phyloP scores from a whole-genome alignment of 768 basidiomycete species.

The Mycena floridula region DNA sequence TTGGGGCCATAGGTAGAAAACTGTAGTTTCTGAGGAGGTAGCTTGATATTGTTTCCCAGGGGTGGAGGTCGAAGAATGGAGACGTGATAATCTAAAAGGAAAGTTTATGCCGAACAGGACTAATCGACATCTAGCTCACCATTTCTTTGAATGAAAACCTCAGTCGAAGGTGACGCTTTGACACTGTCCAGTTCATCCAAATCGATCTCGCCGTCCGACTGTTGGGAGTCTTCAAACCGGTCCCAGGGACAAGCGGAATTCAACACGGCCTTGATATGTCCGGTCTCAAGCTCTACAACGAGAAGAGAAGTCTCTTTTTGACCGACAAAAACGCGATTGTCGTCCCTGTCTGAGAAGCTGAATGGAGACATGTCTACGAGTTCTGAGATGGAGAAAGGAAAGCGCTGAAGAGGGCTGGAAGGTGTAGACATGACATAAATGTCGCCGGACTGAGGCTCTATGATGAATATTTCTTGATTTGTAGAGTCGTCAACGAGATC shows the following conservation, averaged over 20 bases:
- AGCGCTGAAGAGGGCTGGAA: constrained; percentile 68
- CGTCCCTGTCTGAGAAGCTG: constrained; percentile 51
- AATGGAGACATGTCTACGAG: constrained; percentile 91
- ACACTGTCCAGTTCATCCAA: constrained; percentile 54
- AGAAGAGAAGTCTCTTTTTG: constrained; percentile 83
- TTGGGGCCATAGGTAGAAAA: constrained; percentile 94
- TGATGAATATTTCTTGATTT: constrained; percentile 76
- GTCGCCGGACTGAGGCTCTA: constrained; percentile 92
- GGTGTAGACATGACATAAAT: constrained; percentile 80
- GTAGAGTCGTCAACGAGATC: constrained; percentile 50
- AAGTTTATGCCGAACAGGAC: neutral
- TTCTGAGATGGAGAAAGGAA: constrained; percentile 89
- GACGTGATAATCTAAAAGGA: constrained; percentile 87
- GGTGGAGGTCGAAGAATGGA: constrained; percentile 63
- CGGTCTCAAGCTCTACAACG: constrained; percentile 72
- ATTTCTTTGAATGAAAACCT: constrained; percentile 62
- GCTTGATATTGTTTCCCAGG: constrained; percentile 10
- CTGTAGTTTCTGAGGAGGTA: constrained; percentile 71
- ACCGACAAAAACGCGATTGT: constrained; percentile 77
- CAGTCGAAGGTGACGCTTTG: constrained; percentile 17
- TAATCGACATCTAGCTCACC: constrained; percentile 36
- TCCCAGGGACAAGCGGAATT: constrained; percentile 78
- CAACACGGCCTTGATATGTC: constrained; percentile 67
- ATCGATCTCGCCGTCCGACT: constrained; percentile 39
- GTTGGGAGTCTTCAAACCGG: constrained; percentile 51